Percentiles rank a stretch among this genome's conserved stretches.
Conservation (phyloP, 2,329 filamentous ascomycete species). For the Tolypocladium amazonense region DNA sequence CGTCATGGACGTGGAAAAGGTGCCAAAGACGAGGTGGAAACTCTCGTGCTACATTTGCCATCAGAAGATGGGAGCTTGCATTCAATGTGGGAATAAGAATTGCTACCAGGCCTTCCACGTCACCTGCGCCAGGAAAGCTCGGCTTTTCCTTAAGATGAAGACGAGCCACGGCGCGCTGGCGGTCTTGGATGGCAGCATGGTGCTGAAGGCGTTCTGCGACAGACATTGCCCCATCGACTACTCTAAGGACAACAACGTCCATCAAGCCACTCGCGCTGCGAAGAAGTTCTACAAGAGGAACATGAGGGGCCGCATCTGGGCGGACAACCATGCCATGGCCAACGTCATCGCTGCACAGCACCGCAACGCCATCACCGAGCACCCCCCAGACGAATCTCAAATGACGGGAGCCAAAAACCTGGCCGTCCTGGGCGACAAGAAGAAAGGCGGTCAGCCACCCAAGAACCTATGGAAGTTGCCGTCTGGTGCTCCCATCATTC, state of each 20-base stretch:
- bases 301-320: slow-evolving; percentile 87
- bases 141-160: slow-evolving; percentile 93
- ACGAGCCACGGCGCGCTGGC: slow-evolving; percentile 70
- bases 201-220: slow-evolving; percentile 91
- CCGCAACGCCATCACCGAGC: slow-evolving; percentile 51
- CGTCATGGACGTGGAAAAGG: slow-evolving; percentile 95
- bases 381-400: slow-evolving; percentile 70
- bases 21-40: slow-evolving; percentile 90
- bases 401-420: slow-evolving; percentile 76
- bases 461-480: slow-evolving; percentile 71
- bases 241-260: slow-evolving; percentile 74
- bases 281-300: slow-evolving; percentile 82
- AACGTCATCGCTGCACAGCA: slow-evolving; percentile 69
- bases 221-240: slow-evolving; percentile 89
- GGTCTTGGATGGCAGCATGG: slow-evolving; percentile 66
- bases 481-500: slow-evolving; percentile 89
- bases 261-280: slow-evolving; percentile 68
- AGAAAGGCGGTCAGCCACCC: slow-evolving; percentile 45
- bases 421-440: slow-evolving; percentile 63
- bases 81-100: slow-evolving; percentile 95
- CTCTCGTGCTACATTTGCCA: slow-evolving; percentile 93
- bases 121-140: slow-evolving; percentile 81
- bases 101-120: slow-evolving; percentile 97
- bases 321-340: slow-evolving; percentile 76
- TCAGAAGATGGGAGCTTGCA: slow-evolving; percentile 95